Percentiles rank a stretch among this genome's conserved stretches.
Evolutionary conservation across 495 filamentous ascomycete species (phyloP).

Genomic region (Xylaria intraflava): DNA sequence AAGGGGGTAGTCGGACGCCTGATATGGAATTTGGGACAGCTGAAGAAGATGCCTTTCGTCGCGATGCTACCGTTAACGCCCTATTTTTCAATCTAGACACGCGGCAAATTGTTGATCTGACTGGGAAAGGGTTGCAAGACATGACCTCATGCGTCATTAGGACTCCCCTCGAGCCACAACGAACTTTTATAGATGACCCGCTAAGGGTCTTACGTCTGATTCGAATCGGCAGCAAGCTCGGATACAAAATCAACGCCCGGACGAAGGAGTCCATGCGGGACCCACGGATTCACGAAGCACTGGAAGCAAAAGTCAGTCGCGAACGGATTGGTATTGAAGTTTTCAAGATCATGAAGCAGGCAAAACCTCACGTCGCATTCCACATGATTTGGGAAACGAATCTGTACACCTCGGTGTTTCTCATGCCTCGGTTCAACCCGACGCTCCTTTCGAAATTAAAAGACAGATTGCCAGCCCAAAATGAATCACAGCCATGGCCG

Average conservation of each 20-base stretch:
- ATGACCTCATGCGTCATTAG: constrained; percentile 57
- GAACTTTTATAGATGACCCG: constrained; percentile 79
- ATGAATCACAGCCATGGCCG: neutral
- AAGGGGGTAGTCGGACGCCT: constrained; percentile 66
- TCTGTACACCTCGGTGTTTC: neutral
- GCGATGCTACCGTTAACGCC: constrained; percentile 77
- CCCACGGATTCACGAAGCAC: constrained; percentile 54
- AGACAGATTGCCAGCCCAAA: neutral
- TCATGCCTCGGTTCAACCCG: neutral
- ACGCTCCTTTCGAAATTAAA: neutral
- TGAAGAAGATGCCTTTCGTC: constrained; percentile 65
- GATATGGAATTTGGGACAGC: constrained; percentile 74
- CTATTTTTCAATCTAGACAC: constrained; percentile 74
- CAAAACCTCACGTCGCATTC: neutral
- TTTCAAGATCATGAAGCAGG: constrained; percentile 64
- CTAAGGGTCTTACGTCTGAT: constrained; percentile 68
- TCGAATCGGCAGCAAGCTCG: constrained; percentile 65
- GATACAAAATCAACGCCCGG: constrained; percentile 53
- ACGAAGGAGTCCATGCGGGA: constrained; percentile 60
- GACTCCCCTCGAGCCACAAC: constrained; percentile 68
- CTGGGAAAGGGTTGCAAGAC: constrained; percentile 57
- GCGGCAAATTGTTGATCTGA: constrained; percentile 66
- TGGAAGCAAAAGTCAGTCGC: constrained; percentile 67
- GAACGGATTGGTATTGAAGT: constrained; percentile 64
- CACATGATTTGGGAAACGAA: neutral